Conservation (phyloP, 2,329 filamentous ascomycete genomes). For the Cadophora sp. region DNA sequence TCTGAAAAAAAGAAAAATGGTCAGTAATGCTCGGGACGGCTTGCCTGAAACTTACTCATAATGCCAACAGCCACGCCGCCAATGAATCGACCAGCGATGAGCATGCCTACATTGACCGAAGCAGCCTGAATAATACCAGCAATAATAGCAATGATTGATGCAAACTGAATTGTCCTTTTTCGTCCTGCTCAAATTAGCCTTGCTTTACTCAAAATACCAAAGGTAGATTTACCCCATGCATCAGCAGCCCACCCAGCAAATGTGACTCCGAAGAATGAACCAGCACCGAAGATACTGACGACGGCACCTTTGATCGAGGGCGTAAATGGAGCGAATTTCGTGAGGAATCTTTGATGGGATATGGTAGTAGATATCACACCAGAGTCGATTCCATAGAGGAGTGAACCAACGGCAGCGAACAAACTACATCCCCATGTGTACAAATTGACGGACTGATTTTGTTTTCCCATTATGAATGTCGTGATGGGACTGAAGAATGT, state of each 20-base stretch:
- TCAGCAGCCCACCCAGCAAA: background rate
- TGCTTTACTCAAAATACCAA: no score
- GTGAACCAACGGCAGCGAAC: background rate
- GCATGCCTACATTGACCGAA: background rate
- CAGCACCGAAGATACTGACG: background rate
- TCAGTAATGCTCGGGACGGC: background rate
- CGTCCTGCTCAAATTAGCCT: no score
- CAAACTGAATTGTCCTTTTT: background rate
- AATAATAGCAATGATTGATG: background rate
- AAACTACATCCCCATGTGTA: background rate
- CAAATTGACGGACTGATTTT: slow-evolving; percentile 20
- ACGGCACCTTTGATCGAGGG: background rate
- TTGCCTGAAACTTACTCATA: background rate
- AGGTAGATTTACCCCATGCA: background rate
- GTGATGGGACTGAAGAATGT: background rate
- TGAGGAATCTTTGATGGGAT: background rate
- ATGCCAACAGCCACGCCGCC: background rate
- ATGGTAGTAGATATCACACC: background rate
- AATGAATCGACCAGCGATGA: background rate
- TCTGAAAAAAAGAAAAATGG: slow-evolving; percentile 38
- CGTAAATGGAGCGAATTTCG: background rate
- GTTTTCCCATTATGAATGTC: slow-evolving; percentile 20
- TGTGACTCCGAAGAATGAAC: background rate
- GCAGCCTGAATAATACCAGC: background rate
- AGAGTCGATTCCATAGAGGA: background rate